Evolutionary conservation across 768 basidiomycete species (phyloP), one percentile per base, ranked within the genome.

Genomic region (Rhodosporidiobolus sp.): DNA sequence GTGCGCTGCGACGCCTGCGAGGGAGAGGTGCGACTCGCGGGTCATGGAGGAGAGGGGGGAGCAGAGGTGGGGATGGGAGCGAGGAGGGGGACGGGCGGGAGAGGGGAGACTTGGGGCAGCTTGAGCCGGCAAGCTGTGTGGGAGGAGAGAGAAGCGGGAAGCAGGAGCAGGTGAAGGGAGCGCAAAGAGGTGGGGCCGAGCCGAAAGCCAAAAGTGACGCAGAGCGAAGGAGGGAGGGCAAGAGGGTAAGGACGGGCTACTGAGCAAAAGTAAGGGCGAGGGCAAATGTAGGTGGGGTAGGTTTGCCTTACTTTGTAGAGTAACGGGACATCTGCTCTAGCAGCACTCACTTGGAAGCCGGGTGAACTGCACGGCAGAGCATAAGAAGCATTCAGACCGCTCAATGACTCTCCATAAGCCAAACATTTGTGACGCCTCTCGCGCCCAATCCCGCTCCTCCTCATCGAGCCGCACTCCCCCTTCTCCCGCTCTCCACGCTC

Each of bases 1-100:
- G 48, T 67, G 65, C 6, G 55, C 46, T 0, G 69, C 73, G 46
- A 74, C 53, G 22, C 73, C 73, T 0, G 38, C 48, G 54, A 72
- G 16, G 14, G 70, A 63, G 28, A 72, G 57, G 24, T 62, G 35
- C 4, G 65, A n/a, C 17, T 65, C 43, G 38, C 53, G 45, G 35
- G 58, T 61, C 63, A 69, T 69, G 45, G 49, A 24, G 17, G 3
- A 20, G 55, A 2, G 45, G 26, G 30, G 24, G 14, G 49, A 57
- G 34, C 22, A 16, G 59, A 60, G 32, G 45, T 19, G 28, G n/a
- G n/a, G 45, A 11, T 4, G 10, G 14, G 59, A 4, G 17, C n/a
- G 20, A 8, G 45, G 12, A 46, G 59, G 45, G 43, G 28, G 20
- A 57, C 5, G 10, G 16, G 56, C 22, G 11, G 34, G 26, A 55